Conservation (phyloP, 805 yeast genomes). For the Ogataea minuta region DNA sequence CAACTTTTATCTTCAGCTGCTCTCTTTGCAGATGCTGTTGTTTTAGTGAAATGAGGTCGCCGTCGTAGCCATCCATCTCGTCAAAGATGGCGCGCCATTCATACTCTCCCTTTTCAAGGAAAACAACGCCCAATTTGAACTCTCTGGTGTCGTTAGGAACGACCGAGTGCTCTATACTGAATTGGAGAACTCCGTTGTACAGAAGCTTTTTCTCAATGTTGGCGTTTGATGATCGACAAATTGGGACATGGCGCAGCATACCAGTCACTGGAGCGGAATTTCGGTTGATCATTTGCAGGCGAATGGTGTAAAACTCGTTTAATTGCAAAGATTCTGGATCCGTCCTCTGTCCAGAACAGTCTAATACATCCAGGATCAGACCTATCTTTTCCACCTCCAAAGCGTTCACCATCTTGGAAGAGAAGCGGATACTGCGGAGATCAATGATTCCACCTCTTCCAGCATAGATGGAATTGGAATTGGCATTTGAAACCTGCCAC, state of each 20-base stretch:
- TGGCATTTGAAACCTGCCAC: conserved; percentile 49
- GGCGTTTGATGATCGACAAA: conserved; percentile 30
- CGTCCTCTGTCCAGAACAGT: conserved; percentile 10
- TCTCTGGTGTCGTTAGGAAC: conserved; percentile 41
- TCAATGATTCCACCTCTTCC: conserved; percentile 58
- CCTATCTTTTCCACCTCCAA: conserved; percentile 49
- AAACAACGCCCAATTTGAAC: conserved; percentile 54
- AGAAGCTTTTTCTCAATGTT: conserved; percentile 56
- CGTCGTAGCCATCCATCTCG: conserved; percentile 33
- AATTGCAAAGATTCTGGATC: conserved; percentile 35
- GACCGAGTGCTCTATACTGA: conserved; percentile 42
- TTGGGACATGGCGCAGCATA: conserved; percentile 58
- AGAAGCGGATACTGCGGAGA: conserved; percentile 61
- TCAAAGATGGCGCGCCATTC: conserved; percentile 75
- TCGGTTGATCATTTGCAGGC: conserved; percentile 50
- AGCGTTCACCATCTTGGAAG: conserved; percentile 56
- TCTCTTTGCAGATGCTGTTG: conserved; percentile 39
- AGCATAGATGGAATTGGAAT: conserved; percentile 28
- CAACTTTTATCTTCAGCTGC: conserved; percentile 34
- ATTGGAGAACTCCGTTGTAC: conserved; percentile 71
- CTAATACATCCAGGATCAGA: conserved; percentile 37
- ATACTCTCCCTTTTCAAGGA: conserved; percentile 75
- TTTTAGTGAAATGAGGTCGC: conserved; percentile 24
- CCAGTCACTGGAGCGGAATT: conserved; percentile 46
- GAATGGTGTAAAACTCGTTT: conserved; percentile 52